Conservation (phyloP, 345 rosid species). For the Barbarea vulgaris region DNA sequence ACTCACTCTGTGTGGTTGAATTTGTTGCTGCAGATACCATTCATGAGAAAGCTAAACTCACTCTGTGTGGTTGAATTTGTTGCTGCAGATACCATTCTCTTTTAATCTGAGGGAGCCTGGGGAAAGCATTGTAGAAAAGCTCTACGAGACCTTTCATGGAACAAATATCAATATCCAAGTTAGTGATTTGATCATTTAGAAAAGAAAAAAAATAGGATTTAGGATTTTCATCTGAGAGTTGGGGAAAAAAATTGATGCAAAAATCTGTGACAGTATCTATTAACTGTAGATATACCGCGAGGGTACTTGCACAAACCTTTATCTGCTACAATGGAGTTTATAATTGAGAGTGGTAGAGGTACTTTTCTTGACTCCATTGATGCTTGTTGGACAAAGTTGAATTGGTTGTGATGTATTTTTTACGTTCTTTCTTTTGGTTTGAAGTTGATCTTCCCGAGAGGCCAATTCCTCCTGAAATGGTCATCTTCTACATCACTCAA, state of each 20-base stretch:
- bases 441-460: slow-evolving; percentile 67
- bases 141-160: slow-evolving; percentile 92
- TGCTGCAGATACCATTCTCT: slow-evolving; percentile 76
- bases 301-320: slow-evolving; percentile 82
- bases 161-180: slow-evolving; percentile 84
- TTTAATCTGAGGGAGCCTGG: slow-evolving; percentile 51
- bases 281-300: slow-evolving; percentile 70
- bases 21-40: not conserved
- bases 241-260: slow-evolving; percentile 37
- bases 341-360: slow-evolving; percentile 78
- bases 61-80: not conserved
- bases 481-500: slow-evolving; percentile 84
- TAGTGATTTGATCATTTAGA: slow-evolving; percentile 28
- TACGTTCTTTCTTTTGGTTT: slow-evolving; percentile 33
- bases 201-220: not conserved
- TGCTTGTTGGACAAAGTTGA: slow-evolving; percentile 4
- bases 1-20: not conserved
- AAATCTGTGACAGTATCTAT: slow-evolving; percentile 68
- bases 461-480: slow-evolving; percentile 79
- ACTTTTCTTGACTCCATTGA: not conserved
- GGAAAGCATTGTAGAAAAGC: slow-evolving; percentile 58
- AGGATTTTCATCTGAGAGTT: not conserved
- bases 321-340: slow-evolving; percentile 71
- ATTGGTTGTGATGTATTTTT: slow-evolving; percentile 22
- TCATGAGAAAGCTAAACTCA: too few species aligned